Percentiles rank a stretch among this genome's conserved stretches.
These are phyloP conservation scores for Antitrichia curtipendula DNA, from an alignment of 225 moss, liverwort and hornwort species.

Conservation along the genomic window DNA sequence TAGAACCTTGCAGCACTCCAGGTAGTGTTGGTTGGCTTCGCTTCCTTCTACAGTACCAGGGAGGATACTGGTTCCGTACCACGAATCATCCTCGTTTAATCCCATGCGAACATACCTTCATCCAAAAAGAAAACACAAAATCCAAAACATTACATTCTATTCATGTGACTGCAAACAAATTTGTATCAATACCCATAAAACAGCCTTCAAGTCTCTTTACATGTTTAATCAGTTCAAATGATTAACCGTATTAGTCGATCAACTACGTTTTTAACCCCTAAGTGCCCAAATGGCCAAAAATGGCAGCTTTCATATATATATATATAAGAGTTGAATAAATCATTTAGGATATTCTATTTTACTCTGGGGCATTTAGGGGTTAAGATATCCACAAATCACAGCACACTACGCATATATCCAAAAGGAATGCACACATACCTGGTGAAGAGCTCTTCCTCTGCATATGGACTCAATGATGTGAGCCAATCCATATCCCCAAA, in stretches of 20 bases:
- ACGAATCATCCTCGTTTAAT: slow-evolving; percentile 55
- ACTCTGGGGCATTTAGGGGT: not conserved
- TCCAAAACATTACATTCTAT: not conserved
- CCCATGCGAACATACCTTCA: slow-evolving; percentile 48
- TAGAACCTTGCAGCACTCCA: slow-evolving; percentile 65
- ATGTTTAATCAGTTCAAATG: not conserved
- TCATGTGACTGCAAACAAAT: not conserved
- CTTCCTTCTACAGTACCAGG: slow-evolving; percentile 66
- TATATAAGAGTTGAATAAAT: not conserved
- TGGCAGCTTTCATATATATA: not conserved
- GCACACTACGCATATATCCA: not conserved
- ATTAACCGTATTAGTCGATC: not conserved
- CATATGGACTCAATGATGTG: slow-evolving; percentile 40
- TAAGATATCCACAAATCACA: not conserved
- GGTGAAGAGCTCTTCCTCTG: slow-evolving; percentile 40
- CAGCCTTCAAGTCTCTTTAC: not conserved
- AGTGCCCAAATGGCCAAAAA: not conserved
- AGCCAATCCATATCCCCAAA: slow-evolving; percentile 68
- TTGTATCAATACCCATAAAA: not conserved
- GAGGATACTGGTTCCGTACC: slow-evolving; percentile 80
- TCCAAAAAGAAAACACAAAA: not conserved
- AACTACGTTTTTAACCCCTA: not conserved
- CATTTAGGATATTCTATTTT: not conserved
- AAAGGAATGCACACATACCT: slow-evolving; percentile 9
- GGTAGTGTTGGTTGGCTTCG: slow-evolving; percentile 79